Conservation (phyloP, 176 grass and related monocot genomes). For the Oryza australiensis region DNA sequence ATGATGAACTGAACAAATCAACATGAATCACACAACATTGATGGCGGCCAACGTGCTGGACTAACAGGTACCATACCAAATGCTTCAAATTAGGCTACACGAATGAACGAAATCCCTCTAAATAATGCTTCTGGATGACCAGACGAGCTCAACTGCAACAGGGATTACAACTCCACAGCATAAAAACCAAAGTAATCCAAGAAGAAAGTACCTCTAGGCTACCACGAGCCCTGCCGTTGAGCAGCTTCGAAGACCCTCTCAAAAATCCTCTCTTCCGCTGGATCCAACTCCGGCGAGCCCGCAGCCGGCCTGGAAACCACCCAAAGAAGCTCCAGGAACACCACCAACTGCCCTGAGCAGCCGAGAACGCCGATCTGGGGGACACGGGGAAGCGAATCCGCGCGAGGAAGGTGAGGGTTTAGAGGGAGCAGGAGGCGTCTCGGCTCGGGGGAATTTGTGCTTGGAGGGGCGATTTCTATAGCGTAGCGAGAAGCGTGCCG, state of each 20-base stretch:
- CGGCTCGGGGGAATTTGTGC: constrained; percentile 30
- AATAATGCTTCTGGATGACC: neutral
- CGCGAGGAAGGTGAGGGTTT: neutral
- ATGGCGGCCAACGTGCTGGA: neutral
- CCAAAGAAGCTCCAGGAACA: neutral
- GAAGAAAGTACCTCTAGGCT: neutral
- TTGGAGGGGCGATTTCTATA: constrained; percentile 20
- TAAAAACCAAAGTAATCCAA: constrained; percentile 11
- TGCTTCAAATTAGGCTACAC: neutral
- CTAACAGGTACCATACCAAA: neutral
- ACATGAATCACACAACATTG: neutral
- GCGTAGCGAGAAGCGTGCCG: constrained; percentile 25
- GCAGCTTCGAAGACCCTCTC: too few species aligned
- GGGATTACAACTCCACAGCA: neutral
- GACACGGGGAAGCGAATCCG: neutral
- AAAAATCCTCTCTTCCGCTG: constrained; percentile 5
- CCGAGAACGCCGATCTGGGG: neutral
- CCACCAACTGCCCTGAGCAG: neutral
- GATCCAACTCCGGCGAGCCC: constrained; percentile 23
- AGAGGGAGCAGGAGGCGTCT: neutral
- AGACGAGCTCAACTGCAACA: neutral
- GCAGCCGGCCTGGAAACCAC: neutral
- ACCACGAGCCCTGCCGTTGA: neutral
- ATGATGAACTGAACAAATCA: neutral
- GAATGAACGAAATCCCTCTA: neutral